Conservation (phyloP, 345 rosid species). For the Citrus unshiu region DNA sequence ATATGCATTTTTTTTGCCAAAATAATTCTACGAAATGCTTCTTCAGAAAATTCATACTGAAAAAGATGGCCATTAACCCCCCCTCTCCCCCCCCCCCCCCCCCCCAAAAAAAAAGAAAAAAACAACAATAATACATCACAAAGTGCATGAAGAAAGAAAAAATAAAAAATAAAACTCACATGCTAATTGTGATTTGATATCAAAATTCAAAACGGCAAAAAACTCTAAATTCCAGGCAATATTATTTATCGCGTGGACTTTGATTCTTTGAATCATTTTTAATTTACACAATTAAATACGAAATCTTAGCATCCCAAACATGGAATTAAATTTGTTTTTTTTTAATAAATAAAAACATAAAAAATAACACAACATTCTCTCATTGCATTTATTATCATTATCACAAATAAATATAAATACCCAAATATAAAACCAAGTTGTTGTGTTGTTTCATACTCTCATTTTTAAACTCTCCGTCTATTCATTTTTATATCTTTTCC, state of each 20-base stretch:
- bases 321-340: not conserved
- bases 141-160: not conserved
- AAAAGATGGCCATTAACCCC: too few species aligned
- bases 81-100: too few species aligned
- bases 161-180: not conserved
- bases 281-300: not conserved
- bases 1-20: too few species aligned
- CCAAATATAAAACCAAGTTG: not conserved
- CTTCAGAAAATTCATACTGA: too few species aligned
- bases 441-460: too few species aligned
- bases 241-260: not conserved
- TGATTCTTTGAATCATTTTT: too few species aligned
- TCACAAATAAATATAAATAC: not conserved
- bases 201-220: not conserved
- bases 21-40: too few species aligned
- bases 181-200: too few species aligned
- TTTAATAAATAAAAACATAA: not conserved
- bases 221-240: not conserved
- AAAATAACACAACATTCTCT: not conserved
- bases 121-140: not conserved
- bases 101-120: too few species aligned
- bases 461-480: too few species aligned
- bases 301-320: not conserved
- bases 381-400: not conserved
- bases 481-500: too few species aligned